Conservation (phyloP, 2,329 filamentous ascomycete species). For the Venturiaceae sp. region DNA sequence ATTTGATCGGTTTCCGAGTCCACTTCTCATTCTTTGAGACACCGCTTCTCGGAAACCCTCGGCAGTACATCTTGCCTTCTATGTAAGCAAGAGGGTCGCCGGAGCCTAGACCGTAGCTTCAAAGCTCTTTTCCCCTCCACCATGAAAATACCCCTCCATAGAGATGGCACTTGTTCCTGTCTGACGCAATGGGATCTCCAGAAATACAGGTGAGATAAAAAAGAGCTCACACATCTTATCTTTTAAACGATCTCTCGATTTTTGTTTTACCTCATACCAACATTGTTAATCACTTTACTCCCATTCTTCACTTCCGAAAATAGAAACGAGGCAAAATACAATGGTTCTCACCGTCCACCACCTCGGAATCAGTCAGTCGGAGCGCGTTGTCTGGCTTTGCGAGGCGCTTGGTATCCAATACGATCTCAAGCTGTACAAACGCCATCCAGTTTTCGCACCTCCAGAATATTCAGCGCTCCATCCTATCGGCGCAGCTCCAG, state of each 20-base stretch:
- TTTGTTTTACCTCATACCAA: not conserved
- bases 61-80: not conserved
- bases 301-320: not conserved
- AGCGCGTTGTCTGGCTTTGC: constrained; percentile 46
- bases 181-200: not conserved
- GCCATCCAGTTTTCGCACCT: constrained; percentile 27
- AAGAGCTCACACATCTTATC: not conserved
- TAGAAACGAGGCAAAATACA: not conserved
- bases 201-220: not conserved
- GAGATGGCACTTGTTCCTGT: not conserved
- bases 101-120: not conserved
- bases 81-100: not conserved
- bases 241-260: not conserved
- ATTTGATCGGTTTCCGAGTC: no score
- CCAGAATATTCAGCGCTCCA: constrained; percentile 20
- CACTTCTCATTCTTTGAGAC: no score
- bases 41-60: not conserved
- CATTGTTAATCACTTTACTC: not conserved
- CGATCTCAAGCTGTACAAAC: constrained; percentile 14
- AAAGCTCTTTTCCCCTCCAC: not conserved
- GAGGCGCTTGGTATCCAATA: constrained; percentile 49
- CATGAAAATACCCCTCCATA: not conserved
- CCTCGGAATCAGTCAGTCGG: constrained; percentile 42
- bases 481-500: constrained; percentile 44
- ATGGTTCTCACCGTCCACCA: constrained; percentile 38